phyloP scores from a whole-genome alignment of 2,329 filamentous ascomycete species.

The Diaporthe amygdali region DNA sequence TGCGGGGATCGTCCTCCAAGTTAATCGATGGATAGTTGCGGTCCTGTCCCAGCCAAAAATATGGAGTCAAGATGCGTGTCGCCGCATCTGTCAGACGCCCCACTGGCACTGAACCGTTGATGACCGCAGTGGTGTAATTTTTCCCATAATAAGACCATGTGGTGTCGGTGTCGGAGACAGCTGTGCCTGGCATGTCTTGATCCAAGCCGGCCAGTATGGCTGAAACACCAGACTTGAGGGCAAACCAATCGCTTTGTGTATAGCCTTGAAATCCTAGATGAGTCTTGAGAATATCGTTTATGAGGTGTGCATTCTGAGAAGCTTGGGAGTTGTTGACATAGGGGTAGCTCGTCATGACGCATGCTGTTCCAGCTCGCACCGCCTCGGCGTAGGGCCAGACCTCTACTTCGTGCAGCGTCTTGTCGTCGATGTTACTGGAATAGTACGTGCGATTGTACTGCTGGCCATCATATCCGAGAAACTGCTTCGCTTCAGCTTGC shows the following conservation, averaged over 20 bases:
- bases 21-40: background rate
- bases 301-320: background rate
- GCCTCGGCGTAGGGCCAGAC: slow-evolving; percentile 1
- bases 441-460: slow-evolving; percentile 50
- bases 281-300: background rate
- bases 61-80: background rate
- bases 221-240: background rate
- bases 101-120: background rate
- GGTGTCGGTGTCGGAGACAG: background rate
- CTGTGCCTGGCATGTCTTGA: background rate
- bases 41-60: background rate
- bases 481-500: slow-evolving; percentile 65
- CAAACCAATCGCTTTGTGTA: background rate
- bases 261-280: background rate
- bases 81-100: background rate
- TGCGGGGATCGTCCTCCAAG: background rate
- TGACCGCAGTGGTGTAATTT: background rate
- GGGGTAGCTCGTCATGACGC: background rate
- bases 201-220: background rate
- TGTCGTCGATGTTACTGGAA: slow-evolving; percentile 31
- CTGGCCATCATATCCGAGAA: slow-evolving; percentile 36
- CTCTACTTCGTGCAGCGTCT: slow-evolving; percentile 66
- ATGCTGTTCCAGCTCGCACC: background rate
- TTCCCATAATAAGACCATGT: background rate
- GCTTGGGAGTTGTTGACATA: background rate